These are phyloP conservation scores for Emmonsiellopsis sp. DNA, from an alignment of 2,329 filamentous ascomycete genomes.

Conservation along the genomic window DNA sequence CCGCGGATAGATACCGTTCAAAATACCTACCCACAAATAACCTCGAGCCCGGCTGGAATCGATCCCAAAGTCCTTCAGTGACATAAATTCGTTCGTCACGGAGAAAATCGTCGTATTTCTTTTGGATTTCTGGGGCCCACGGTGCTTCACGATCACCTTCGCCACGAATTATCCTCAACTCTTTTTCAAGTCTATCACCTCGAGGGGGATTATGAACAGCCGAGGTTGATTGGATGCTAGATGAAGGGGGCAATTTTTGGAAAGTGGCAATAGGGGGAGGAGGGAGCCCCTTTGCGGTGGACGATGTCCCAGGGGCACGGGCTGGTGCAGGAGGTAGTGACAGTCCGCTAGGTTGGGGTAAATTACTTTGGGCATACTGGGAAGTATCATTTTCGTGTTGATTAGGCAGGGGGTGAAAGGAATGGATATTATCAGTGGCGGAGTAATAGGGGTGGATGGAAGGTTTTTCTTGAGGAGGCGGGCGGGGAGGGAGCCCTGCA, in stretches of 20 bases:
- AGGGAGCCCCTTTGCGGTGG: constrained; percentile 26
- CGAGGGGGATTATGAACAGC: constrained; percentile 3
- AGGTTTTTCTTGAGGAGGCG: constrained; percentile 35
- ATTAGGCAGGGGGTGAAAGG: constrained; percentile 29
- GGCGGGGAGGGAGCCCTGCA: constrained; percentile 34
- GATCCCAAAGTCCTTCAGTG: constrained; percentile 43
- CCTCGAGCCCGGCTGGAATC: constrained; percentile 39
- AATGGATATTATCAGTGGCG: constrained; percentile 27
- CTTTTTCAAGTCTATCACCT: not conserved
- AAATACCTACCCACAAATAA: constrained; percentile 39
- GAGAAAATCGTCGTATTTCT: constrained; percentile 42
- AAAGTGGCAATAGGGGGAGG: constrained; percentile 33
- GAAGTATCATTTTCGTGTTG: constrained; percentile 18
- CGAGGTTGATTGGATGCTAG: not conserved
- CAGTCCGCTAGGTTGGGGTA: constrained; percentile 17
- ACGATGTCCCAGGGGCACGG: constrained; percentile 27
- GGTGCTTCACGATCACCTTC: constrained; percentile 32
- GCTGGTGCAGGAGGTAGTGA: constrained; percentile 15
- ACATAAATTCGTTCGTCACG: constrained; percentile 42
- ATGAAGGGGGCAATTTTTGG: constrained; percentile 18
- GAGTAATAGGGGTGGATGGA: constrained; percentile 29
- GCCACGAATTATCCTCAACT: not conserved
- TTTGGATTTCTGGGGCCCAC: constrained; percentile 40
- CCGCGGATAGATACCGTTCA: not conserved
- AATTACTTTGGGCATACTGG: constrained; percentile 23